These are phyloP conservation scores for Phytophthora rubi DNA, from an alignment of 352 stramenopile species.

Conservation along the genomic window DNA sequence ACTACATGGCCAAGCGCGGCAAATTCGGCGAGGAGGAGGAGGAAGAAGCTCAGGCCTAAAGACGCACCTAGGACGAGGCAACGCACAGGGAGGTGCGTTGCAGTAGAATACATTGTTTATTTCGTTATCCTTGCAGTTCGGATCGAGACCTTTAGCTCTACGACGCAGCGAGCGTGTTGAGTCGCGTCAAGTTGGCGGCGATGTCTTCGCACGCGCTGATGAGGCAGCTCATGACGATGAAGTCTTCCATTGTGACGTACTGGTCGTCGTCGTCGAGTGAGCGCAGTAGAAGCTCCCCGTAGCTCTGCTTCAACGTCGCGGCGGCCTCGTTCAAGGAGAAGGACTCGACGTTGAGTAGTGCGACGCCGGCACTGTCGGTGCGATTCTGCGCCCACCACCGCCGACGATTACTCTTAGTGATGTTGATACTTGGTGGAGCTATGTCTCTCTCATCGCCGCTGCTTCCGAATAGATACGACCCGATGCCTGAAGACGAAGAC, in stretches of 20 bases:
- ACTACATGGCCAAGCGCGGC: conserved; percentile 74
- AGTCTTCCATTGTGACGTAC: conserved; percentile 60
- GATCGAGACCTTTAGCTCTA: conserved; percentile 14
- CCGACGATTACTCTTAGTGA: background rate
- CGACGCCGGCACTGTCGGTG: conserved; percentile 31
- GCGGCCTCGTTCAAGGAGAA: conserved; percentile 62
- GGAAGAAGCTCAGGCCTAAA: conserved; percentile 14
- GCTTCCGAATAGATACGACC: conserved; percentile 19
- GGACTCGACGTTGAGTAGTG: conserved; percentile 61
- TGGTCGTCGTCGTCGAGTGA: conserved; percentile 33
- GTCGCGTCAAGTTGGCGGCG: conserved; percentile 49
- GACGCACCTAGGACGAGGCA: conserved; percentile 8
- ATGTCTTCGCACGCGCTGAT: conserved; percentile 64
- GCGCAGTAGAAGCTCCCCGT: conserved; percentile 51
- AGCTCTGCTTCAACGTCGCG: conserved; percentile 51
- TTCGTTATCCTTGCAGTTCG: background rate
- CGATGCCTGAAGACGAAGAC: conserved; percentile 30
- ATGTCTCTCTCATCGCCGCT: conserved; percentile 7
- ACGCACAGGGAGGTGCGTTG: conserved; percentile 1
- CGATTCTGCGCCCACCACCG: conserved; percentile 24
- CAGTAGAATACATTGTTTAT: conserved; percentile 30
- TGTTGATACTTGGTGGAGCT: background rate
- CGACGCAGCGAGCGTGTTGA: conserved; percentile 59
- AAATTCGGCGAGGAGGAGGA: conserved; percentile 56
- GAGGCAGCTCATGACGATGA: conserved; percentile 75